Percentiles rank a stretch among this genome's conserved stretches.
Evolutionary conservation across 2,329 filamentous ascomycete genomes (phyloP).

Genomic region (Cytospora piceicola): DNA sequence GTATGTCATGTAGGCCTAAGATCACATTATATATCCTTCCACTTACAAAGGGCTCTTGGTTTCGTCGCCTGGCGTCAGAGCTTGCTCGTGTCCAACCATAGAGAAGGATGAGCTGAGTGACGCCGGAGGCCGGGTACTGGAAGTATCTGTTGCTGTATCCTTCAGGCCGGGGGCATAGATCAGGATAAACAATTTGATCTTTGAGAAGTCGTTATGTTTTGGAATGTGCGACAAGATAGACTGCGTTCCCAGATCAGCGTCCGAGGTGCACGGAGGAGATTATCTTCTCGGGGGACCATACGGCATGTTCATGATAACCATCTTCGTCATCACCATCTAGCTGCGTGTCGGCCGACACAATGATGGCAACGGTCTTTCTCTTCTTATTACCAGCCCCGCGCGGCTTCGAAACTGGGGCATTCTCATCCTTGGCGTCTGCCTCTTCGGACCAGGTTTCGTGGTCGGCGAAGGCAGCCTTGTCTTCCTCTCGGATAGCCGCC

Average conservation of each 20-base stretch:
- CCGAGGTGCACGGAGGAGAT: background rate
- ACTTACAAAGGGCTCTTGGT: conserved; percentile 61
- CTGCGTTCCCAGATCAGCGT: conserved; percentile 46
- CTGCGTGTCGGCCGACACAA: conserved; percentile 78
- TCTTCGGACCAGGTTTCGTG: conserved; percentile 94
- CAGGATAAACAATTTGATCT: conserved; percentile 80
- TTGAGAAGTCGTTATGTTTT: conserved; percentile 71
- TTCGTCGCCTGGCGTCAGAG: conserved; percentile 68
- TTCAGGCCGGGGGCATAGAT: conserved; percentile 86
- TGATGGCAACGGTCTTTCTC: conserved; percentile 82
- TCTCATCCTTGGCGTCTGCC: conserved; percentile 68
- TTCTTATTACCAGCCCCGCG: conserved; percentile 47
- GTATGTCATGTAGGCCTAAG: background rate
- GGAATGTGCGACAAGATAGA: conserved; percentile 90
- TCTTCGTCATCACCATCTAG: conserved; percentile 62
- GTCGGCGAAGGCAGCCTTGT: conserved; percentile 78
- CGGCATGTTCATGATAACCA: conserved; percentile 75
- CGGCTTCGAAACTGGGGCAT: conserved; percentile 41
- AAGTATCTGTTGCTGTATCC: conserved; percentile 61
- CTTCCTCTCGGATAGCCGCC: conserved; percentile 82
- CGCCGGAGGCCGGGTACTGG: conserved; percentile 61
- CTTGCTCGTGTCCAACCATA: conserved; percentile 78
- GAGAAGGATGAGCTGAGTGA: conserved; percentile 83
- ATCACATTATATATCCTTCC: conserved; percentile 4
- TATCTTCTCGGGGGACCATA: conserved; percentile 50